Percentiles rank a stretch among this genome's conserved stretches.
These are phyloP conservation scores for Colletotrichum higginsianum DNA, from an alignment of 2,329 filamentous ascomycete species.

Conservation along the genomic window DNA sequence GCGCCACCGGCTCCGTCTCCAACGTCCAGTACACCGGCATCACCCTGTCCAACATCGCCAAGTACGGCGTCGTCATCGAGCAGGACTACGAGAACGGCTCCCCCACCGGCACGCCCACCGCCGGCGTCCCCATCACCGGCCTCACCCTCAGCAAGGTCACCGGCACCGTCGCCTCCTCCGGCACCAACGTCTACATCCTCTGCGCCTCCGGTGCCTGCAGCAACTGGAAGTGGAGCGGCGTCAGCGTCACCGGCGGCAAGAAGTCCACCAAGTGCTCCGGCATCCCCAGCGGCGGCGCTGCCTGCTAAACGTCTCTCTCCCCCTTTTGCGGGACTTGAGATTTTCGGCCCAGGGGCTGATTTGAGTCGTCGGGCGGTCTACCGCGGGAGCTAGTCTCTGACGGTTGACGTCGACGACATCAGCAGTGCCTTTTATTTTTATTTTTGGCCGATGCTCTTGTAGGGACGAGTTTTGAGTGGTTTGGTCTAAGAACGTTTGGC, in stretches of 20 bases:
- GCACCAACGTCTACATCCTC: constrained; percentile 65
- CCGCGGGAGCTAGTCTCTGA: constrained; percentile 12
- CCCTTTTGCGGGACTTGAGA: too few species aligned
- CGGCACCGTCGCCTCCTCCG: constrained; percentile 58
- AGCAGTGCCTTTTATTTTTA: too few species aligned
- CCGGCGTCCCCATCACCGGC: constrained; percentile 66
- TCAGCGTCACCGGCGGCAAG: constrained; percentile 67
- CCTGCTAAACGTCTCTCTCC: constrained; percentile 26
- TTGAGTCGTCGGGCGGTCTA: not conserved
- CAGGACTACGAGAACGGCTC: constrained; percentile 65
- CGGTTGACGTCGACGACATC: not conserved
- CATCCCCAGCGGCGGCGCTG: constrained; percentile 44
- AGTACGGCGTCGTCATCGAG: constrained; percentile 57
- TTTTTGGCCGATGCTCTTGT: not conserved
- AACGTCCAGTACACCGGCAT: constrained; percentile 61
- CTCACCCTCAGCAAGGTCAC: constrained; percentile 60
- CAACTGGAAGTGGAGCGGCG: constrained; percentile 67
- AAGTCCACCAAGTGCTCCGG: constrained; percentile 49
- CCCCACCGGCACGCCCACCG: constrained; percentile 52
- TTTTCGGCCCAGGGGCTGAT: too few species aligned
- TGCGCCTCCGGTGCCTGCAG: constrained; percentile 66
- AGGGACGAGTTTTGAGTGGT: constrained; percentile 33
- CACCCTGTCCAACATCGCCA: constrained; percentile 57
- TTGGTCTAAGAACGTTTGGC: constrained; percentile 38
- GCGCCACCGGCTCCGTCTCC: constrained; percentile 60